Evolutionary conservation across 148 eudicot species (phyloP).

Genomic region (Camellia japonica): DNA sequence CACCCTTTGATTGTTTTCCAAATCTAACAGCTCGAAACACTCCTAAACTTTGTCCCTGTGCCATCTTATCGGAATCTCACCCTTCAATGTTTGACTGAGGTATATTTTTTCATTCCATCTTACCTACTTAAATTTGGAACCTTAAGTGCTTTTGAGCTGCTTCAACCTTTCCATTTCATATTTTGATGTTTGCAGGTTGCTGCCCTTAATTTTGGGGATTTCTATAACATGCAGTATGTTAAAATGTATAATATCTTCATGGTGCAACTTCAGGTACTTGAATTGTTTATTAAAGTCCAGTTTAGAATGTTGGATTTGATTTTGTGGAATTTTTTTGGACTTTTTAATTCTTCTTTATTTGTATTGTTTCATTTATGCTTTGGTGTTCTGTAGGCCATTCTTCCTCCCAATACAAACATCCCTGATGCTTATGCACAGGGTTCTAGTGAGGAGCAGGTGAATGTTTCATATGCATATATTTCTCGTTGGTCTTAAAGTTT

Average conservation of each 20-base stretch:
- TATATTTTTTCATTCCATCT: conserved; percentile 18
- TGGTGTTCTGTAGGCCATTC: conserved; percentile 47
- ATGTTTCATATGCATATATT: not conserved
- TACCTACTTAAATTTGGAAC: not conserved
- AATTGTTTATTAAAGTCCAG: not conserved
- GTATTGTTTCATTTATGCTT: not conserved
- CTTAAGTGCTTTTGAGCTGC: conserved; percentile 2
- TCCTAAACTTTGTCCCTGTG: conserved; percentile 71
- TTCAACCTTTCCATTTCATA: not conserved
- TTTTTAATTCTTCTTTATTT: not conserved
- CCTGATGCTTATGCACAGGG: conserved; percentile 88
- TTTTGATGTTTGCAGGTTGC: conserved; percentile 62
- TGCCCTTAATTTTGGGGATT: conserved; percentile 82
- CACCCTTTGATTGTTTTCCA: conserved; percentile 9
- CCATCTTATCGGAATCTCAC: conserved; percentile 89
- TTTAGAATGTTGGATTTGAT: not conserved
- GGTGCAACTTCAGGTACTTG: conserved; percentile 78
- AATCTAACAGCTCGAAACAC: conserved; percentile 72
- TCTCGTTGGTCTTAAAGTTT: not conserved
- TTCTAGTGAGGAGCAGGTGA: conserved; percentile 85
- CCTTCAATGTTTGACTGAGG: conserved; percentile 94
- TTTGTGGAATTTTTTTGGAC: not conserved
- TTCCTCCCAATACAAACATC: conserved; percentile 65
- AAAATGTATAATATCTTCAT: conserved; percentile 80
- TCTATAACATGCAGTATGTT: conserved; percentile 72